Percentiles rank a stretch among this genome's conserved stretches.
Conservation (phyloP, 345 rosid genomes). For the Tarenaya hassleriana region DNA sequence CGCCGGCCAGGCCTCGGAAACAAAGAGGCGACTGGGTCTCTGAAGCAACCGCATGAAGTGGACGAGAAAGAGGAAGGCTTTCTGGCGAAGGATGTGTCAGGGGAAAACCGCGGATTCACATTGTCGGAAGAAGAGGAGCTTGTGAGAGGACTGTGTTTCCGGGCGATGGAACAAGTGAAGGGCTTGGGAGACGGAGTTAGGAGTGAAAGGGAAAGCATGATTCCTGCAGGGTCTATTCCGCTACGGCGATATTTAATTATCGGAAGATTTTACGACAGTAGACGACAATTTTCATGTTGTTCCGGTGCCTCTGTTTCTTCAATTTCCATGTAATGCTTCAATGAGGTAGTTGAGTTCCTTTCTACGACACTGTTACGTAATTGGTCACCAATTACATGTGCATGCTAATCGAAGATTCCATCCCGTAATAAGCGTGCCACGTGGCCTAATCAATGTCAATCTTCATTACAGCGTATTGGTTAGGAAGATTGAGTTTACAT, state of each 20-base stretch:
- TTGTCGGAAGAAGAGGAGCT: no score
- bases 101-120: not conserved
- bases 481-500: no score
- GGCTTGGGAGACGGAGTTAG: conserved; percentile 19
- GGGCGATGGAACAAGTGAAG: conserved; percentile 17
- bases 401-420: no score
- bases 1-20: conserved; percentile 25
- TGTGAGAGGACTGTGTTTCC: conserved; percentile 5
- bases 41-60: conserved; percentile 8
- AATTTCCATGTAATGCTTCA: no score
- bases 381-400: no score
- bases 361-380: no score
- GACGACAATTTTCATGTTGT: not conserved
- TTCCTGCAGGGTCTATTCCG: not conserved
- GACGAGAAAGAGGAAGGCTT: conserved; percentile 3
- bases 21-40: conserved; percentile 12
- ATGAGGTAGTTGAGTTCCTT: no score
- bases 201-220: conserved; percentile 17
- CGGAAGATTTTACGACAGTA: conserved; percentile 10
- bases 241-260: conserved; percentile 1
- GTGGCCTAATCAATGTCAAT: no score
- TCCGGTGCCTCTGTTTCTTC: not conserved
- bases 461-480: no score
- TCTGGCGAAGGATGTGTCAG: conserved; percentile 12
- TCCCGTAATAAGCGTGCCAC: no score